Base-by-base conservation (phyloP, 306 rosid species). In the apple (Malus domestica) region DNA sequence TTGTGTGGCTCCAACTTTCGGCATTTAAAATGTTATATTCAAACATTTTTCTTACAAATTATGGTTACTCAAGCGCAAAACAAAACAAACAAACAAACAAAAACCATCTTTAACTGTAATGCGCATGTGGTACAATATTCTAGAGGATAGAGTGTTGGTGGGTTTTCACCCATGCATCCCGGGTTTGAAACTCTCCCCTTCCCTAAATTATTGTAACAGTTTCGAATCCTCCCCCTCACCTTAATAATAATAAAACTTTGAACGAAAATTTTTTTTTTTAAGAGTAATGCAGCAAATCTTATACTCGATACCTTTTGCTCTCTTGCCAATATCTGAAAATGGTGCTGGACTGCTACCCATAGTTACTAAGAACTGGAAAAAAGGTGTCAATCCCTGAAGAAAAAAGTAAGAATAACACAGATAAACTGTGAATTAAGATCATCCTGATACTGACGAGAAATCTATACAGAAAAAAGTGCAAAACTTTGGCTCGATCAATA, bases 301-400 rank as follows among this genome's bases (percentile, higher is more conserved):
- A 67, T 12, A 38, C n/a, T 55, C 22, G 45, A 76, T 87, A 94
- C 98, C 97, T 89, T 78, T 94, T 67, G 94, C 97, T 70, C 85
- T 90, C 84, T 89, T 91, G 64, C 98, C 98, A 72, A 90, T 87
- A 38, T 91, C 97, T 15, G 91, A 88, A 87, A 88, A 94, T n/a
- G 95, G 89, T 3, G 97, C 95, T 19, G 97, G 97, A 84, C 93
- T 75, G 80, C 83, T 83, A 57, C 88, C 93, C 98, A 94, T 94
- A 54, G 27, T 81, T 88, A 74, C 65, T 73, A 81, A 80, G 80
- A 67, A 69, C 30, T 32, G 44, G 59, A 85, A 12, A 27, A 65
- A 45, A 71, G 13, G 68, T 64, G 68, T 76, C 52, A 38, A 81
- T 27, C 78, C 70, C 88, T 88, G 60, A 54, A 52, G 52, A 49